phyloP scores from a whole-genome alignment of 306 rosid genomes.

The Dalbergia oliveri region DNA sequence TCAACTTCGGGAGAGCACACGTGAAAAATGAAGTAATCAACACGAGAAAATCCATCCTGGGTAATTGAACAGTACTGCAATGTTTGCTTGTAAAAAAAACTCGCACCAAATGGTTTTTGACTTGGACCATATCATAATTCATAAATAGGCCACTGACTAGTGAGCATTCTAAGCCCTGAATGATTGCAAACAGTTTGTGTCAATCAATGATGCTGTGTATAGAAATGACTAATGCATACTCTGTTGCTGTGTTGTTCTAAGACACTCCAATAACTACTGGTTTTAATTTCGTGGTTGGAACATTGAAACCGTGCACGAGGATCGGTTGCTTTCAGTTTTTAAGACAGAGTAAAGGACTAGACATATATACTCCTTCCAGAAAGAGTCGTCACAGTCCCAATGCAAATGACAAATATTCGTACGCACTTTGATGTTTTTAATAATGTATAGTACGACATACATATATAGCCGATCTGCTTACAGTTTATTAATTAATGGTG shows the following conservation, averaged over 20 bases:
- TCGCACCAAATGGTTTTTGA: too few relatives aligned
- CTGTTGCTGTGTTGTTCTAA: background rate
- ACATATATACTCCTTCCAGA: slow-evolving; percentile 5
- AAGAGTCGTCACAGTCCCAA: background rate
- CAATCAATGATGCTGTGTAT: slow-evolving; percentile 1
- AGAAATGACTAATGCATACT: slow-evolving; percentile 22
- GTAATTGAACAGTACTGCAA: too few relatives aligned
- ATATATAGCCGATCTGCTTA: background rate
- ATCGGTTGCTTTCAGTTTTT: slow-evolving; percentile 18
- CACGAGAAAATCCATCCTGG: too few relatives aligned
- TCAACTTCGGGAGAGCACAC: too few relatives aligned
- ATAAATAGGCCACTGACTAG: background rate
- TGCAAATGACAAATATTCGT: background rate
- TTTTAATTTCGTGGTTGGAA: background rate
- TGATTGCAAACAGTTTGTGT: slow-evolving; percentile 14
- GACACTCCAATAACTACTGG: background rate
- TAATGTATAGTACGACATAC: background rate
- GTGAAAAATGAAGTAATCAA: too few relatives aligned
- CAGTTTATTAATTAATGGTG: background rate
- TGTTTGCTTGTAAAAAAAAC: too few relatives aligned
- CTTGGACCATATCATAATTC: too few relatives aligned
- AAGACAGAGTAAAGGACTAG: background rate
- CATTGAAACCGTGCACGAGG: slow-evolving; percentile 1
- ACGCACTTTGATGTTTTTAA: background rate
- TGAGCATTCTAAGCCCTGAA: background rate